A percentile compares a stretch with the other conserved stretches of the same genome.
Conservation (phyloP, 1,284 basidiomycete species). For the Mycena citricolor region DNA sequence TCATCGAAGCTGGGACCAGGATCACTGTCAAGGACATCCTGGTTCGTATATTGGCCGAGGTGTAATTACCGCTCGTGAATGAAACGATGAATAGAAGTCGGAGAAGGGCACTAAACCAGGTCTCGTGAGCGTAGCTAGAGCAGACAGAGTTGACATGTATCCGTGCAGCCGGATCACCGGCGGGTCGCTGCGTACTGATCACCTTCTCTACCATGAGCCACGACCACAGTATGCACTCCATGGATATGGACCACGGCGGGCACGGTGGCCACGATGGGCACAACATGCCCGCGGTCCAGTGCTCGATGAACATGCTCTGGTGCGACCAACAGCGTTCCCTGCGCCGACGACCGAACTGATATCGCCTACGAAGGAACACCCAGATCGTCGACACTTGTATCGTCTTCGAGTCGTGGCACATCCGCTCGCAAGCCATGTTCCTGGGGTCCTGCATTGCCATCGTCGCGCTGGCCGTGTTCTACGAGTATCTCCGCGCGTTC, state of each 20-base stretch:
- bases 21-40: conserved; percentile 22
- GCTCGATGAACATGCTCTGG: conserved; percentile 75
- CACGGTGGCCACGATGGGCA: conserved; percentile 39
- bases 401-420: conserved; percentile 74
- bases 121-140: too few species aligned
- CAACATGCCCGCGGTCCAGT: conserved; percentile 50
- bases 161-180: too few species aligned
- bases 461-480: conserved; percentile 63
- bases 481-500: conserved; percentile 70
- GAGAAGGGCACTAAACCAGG: too few species aligned
- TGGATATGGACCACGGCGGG: conserved; percentile 18
- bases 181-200: too few species aligned
- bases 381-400: conserved; percentile 73
- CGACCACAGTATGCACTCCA: too few species aligned
- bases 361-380: conserved; percentile 55
- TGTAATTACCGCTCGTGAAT: too few species aligned
- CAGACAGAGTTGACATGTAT: too few species aligned
- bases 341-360: conserved; percentile 2
- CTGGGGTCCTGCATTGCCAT: conserved; percentile 63
- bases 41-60: conserved; percentile 19
- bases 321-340: conserved; percentile 27
- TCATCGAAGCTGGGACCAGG: conserved; percentile 34
- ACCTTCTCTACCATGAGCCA: too few species aligned
- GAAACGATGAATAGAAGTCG: too few species aligned
- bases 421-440: conserved; percentile 55